Conservation (phyloP, 176 grass and related monocot genomes). For the Bothriochloa decipiens region DNA sequence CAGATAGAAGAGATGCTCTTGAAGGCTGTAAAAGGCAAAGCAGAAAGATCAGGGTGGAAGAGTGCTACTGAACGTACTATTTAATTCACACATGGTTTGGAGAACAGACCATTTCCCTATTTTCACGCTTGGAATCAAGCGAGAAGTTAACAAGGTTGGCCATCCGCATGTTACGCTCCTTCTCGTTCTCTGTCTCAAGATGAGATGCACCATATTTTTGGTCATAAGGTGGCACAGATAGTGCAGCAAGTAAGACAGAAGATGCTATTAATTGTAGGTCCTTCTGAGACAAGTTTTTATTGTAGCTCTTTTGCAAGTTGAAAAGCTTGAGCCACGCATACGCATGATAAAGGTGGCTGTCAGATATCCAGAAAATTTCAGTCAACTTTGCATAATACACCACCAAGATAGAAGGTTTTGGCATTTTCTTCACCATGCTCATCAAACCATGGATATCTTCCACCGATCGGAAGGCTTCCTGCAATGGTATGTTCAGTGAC, state of each 20-base stretch:
- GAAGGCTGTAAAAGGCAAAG: slow-evolving; percentile 77
- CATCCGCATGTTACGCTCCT: slow-evolving; percentile 81
- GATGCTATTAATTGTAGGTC: slow-evolving; percentile 95
- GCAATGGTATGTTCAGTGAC: slow-evolving; percentile 26
- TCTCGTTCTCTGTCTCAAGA: slow-evolving; percentile 92
- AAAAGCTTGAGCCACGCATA: slow-evolving; percentile 99
- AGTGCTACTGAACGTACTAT: neutral
- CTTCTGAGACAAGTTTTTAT: slow-evolving; percentile 94
- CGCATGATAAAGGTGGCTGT: slow-evolving; percentile 85
- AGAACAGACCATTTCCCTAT: slow-evolving; percentile 77
- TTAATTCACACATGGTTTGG: neutral
- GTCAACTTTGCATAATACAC: slow-evolving; percentile 93
- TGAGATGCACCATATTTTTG: slow-evolving; percentile 85
- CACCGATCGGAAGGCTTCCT: slow-evolving; percentile 98
- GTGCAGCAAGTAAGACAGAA: slow-evolving; percentile 84
- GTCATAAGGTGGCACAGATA: slow-evolving; percentile 94
- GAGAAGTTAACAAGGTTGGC: slow-evolving; percentile 88
- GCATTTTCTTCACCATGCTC: slow-evolving; percentile 91
- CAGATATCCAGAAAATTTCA: slow-evolving; percentile 97
- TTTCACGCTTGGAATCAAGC: slow-evolving; percentile 83
- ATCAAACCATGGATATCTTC: slow-evolving; percentile 98
- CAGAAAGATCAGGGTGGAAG: slow-evolving; percentile 21
- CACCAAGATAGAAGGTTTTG: slow-evolving; percentile 88
- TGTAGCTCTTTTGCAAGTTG: slow-evolving; percentile 92
- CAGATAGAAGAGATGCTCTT: slow-evolving; percentile 72